phyloP scores from a whole-genome alignment of 1,139 yeast species.

The Geotrichum aggregatum region DNA sequence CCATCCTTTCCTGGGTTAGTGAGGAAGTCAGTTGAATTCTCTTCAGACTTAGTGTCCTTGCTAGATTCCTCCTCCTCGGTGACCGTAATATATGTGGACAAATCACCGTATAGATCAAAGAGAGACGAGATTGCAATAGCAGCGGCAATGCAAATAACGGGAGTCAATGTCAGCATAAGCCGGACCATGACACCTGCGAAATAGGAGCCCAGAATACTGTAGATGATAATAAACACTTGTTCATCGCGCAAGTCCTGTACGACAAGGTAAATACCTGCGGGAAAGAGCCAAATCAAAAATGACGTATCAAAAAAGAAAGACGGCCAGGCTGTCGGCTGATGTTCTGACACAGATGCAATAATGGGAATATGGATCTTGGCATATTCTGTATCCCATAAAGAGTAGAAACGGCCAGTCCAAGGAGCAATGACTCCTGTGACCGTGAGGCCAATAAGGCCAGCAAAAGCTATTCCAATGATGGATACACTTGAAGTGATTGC shows the following conservation, averaged over 20 bases:
- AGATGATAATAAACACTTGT: slow-evolving; percentile 87
- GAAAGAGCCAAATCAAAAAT: slow-evolving; percentile 95
- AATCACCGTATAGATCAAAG: slow-evolving; percentile 76
- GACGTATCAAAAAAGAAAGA: slow-evolving; percentile 92
- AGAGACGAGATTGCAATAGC: slow-evolving; percentile 84
- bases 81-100: slow-evolving; percentile 36
- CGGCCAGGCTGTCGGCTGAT: slow-evolving; percentile 99
- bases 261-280: slow-evolving; percentile 89
- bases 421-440: slow-evolving; percentile 95
- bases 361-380: slow-evolving; percentile 98
- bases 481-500: slow-evolving; percentile 57
- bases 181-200: slow-evolving; percentile 99
- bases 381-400: slow-evolving; percentile 95
- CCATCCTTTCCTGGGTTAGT: slow-evolving; percentile 19
- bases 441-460: slow-evolving; percentile 73
- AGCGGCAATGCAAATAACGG: slow-evolving; percentile 86
- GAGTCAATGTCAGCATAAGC: slow-evolving; percentile 93
- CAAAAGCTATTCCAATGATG: slow-evolving; percentile 59
- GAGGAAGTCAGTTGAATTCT: slow-evolving; percentile 12
- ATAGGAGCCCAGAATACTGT: slow-evolving; percentile 86
- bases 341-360: slow-evolving; percentile 97
- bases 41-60: slow-evolving; percentile 6
- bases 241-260: slow-evolving; percentile 88
- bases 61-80: slow-evolving; percentile 21
- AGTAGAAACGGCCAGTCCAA: slow-evolving; percentile 98